A percentile compares a stretch with the other conserved stretches of the same genome.
These are phyloP conservation scores for Chrysosporium queenslandicum DNA, from an alignment of 2,329 filamentous ascomycete species.

Conservation along the genomic window DNA sequence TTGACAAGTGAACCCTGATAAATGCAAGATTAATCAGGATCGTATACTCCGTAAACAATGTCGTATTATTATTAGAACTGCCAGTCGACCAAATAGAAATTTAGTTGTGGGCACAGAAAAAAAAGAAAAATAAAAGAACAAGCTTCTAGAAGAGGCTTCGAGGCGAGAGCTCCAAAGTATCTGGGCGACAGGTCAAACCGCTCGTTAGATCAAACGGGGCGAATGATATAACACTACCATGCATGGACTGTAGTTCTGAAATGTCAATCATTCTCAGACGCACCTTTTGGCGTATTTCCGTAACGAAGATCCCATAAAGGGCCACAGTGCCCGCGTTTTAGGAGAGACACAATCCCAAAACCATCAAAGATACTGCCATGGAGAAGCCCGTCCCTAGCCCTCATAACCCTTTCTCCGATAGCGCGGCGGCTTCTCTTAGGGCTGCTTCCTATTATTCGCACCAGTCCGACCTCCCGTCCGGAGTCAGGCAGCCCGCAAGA, in stretches of 20 bases:
- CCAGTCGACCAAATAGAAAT: not conserved
- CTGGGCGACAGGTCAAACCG: not conserved
- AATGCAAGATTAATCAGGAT: not conserved
- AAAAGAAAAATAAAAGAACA: too few species aligned
- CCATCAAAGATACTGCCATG: constrained; percentile 8
- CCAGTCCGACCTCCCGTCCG: constrained; percentile 11
- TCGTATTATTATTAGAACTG: constrained; percentile 2
- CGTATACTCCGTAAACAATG: not conserved
- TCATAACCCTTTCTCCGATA: constrained; percentile 16
- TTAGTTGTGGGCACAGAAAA: not conserved
- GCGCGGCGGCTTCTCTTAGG: constrained; percentile 32
- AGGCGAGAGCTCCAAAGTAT: too few species aligned
- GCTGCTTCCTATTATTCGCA: constrained; percentile 23
- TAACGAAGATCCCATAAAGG: constrained; percentile 4
- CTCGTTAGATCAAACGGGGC: not conserved
- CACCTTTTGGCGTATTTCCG: constrained; percentile 1
- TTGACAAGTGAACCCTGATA: not conserved
- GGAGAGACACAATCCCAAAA: not conserved
- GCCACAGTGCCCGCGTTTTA: not conserved
- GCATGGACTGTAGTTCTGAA: not conserved
- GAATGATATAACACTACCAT: not conserved
- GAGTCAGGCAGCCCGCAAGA: constrained; percentile 5
- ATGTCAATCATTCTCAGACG: not conserved
- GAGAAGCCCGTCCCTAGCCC: constrained; percentile 14
- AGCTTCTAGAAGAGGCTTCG: not conserved